Conservation (phyloP, 306 rosid genomes). For the Sicyos baderoa region DNA sequence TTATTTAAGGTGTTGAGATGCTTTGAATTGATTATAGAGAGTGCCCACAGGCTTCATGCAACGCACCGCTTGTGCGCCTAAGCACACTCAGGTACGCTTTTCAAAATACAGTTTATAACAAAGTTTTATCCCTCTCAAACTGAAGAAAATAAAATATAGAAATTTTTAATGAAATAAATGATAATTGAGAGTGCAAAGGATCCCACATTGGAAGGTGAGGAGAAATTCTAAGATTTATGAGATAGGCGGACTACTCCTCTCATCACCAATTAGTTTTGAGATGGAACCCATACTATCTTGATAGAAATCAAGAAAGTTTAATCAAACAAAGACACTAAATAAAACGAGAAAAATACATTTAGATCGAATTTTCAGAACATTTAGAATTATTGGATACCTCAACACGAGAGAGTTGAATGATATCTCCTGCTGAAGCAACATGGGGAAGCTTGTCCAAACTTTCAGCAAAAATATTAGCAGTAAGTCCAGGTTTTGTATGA, state of each 20-base stretch:
- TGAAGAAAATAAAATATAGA: conserved; percentile 7
- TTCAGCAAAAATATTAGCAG: conserved; percentile 43
- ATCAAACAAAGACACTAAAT: background rate
- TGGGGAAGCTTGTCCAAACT: conserved; percentile 42
- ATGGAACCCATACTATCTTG: no score
- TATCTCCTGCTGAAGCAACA: conserved; percentile 47
- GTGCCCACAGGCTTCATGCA: no score
- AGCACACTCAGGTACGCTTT: no score
- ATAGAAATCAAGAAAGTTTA: background rate
- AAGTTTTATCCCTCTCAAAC: background rate
- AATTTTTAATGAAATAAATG: no score
- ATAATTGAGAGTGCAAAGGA: background rate
- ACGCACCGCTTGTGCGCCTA: no score
- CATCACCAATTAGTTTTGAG: no score
- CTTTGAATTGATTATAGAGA: no score
- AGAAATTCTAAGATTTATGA: no score
- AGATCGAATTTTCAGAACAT: background rate
- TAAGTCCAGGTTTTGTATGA: conserved; percentile 24
- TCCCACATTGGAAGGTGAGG: no score
- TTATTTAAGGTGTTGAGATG: no score
- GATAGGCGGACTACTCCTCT: no score
- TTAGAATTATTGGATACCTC: conserved; percentile 28
- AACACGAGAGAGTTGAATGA: conserved; percentile 42
- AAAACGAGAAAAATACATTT: background rate
- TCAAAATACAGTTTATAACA: background rate